Conservation (phyloP, 2,329 filamentous ascomycete genomes). For the Diaporthe humulicola region DNA sequence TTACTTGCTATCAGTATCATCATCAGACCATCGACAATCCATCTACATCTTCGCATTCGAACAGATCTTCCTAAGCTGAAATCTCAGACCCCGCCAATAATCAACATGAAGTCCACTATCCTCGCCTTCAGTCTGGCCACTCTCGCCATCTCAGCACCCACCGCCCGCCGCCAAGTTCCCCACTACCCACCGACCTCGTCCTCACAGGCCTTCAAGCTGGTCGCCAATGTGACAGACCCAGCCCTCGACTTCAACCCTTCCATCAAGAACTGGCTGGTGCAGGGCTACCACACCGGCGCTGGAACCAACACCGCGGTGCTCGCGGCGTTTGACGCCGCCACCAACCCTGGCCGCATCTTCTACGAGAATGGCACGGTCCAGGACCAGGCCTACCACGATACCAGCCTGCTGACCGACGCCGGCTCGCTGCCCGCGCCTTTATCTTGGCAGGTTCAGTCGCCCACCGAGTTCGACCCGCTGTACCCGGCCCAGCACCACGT, state of each 20-base stretch:
- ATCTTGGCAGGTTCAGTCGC: slow-evolving; percentile 3
- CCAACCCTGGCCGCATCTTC: slow-evolving; percentile 3
- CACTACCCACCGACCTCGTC: not conserved
- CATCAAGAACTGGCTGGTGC: not conserved
- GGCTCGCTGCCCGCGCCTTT: not conserved
- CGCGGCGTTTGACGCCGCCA: not conserved
- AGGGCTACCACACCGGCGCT: slow-evolving; percentile 6
- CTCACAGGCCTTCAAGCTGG: slow-evolving; percentile 5
- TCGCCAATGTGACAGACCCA: not conserved
- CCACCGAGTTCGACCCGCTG: not conserved
- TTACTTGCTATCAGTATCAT: too few relatives aligned
- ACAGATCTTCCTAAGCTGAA: not conserved
- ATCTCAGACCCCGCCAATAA: not conserved
- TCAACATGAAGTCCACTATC: not conserved
- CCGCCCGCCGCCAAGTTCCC: not conserved
- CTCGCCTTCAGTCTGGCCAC: not conserved
- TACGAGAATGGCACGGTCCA: not conserved
- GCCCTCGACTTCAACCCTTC: not conserved
- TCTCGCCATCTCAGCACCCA: not conserved
- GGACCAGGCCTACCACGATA: not conserved
- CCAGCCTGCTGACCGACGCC: not conserved
- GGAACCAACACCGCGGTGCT: slow-evolving; percentile 5
- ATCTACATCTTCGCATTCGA: not conserved
- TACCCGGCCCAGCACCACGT: slow-evolving; percentile 1
- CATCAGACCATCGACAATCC: not conserved